phyloP scores from a whole-genome alignment of 179 eudicot genomes.

The Carnegiea gigantea region DNA sequence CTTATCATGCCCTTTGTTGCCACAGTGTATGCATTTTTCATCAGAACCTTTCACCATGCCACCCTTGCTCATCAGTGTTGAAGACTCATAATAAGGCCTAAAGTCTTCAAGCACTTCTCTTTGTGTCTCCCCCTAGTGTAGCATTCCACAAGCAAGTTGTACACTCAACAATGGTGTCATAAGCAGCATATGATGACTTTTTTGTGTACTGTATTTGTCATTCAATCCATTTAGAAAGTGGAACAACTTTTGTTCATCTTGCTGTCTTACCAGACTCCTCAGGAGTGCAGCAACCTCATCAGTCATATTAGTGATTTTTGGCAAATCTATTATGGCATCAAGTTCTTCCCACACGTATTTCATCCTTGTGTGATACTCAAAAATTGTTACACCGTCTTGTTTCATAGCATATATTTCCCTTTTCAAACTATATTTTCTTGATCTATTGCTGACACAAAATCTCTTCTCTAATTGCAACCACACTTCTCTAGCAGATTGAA shows the following conservation, averaged over 20 bases:
- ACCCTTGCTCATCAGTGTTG: too few relatives aligned
- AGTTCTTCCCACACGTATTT: neutral
- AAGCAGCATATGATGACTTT: neutral
- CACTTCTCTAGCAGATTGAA: neutral
- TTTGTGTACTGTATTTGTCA: neutral
- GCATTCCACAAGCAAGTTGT: neutral
- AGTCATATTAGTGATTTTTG: neutral
- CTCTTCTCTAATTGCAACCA: neutral
- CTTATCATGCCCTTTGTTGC: too few relatives aligned
- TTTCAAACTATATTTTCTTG: neutral
- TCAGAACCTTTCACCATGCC: neutral
- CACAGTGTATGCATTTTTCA: neutral
- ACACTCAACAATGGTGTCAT: neutral
- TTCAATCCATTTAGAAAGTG: neutral
- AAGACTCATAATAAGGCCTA: neutral
- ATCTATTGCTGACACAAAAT: neutral
- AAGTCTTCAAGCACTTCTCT: neutral
- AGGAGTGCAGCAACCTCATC: neutral
- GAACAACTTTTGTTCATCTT: neutral
- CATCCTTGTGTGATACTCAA: neutral
- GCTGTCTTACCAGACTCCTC: neutral
- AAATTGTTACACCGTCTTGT: neutral
- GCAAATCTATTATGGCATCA: neutral
- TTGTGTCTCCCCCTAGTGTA: neutral
- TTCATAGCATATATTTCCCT: too few relatives aligned